These are phyloP conservation scores for Diplodia mutila DNA, from an alignment of 2,329 filamentous ascomycete species.

Conservation along the genomic window DNA sequence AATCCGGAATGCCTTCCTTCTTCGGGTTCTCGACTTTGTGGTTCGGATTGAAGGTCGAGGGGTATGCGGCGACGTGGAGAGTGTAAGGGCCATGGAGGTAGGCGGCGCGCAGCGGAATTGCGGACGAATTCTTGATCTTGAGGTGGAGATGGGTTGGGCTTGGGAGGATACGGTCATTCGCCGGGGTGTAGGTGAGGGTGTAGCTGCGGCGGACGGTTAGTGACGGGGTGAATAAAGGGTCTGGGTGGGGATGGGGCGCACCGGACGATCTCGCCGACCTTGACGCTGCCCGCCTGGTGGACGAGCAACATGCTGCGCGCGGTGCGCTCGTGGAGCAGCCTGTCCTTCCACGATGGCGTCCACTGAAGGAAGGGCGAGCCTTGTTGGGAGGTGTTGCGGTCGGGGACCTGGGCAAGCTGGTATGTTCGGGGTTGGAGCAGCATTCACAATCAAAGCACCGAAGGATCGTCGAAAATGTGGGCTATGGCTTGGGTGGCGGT, in stretches of 20 bases:
- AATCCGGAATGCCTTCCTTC: slow-evolving; percentile 79
- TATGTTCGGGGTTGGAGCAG: slow-evolving; percentile 47
- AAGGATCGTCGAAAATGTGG: slow-evolving; percentile 18
- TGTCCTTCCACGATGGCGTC: slow-evolving; percentile 39
- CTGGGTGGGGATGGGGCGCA: slow-evolving; percentile 48
- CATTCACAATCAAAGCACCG: slow-evolving; percentile 36
- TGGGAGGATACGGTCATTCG: slow-evolving; percentile 85
- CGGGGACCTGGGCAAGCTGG: slow-evolving; percentile 42
- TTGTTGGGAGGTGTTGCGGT: slow-evolving; percentile 37
- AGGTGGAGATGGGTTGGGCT: slow-evolving; percentile 80
- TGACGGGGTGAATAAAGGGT: background rate
- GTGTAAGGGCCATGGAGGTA: slow-evolving; percentile 97
- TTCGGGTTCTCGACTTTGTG: slow-evolving; percentile 71
- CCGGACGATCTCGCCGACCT: slow-evolving; percentile 91
- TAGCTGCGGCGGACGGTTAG: slow-evolving; percentile 51
- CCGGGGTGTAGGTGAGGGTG: slow-evolving; percentile 89
- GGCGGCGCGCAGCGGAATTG: slow-evolving; percentile 87
- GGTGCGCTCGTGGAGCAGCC: slow-evolving; percentile 37
- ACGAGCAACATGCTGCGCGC: slow-evolving; percentile 74
- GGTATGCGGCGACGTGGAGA: slow-evolving; percentile 83
- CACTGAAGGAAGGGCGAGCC: slow-evolving; percentile 41
- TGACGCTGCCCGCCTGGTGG: slow-evolving; percentile 88
- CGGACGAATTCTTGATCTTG: slow-evolving; percentile 88
- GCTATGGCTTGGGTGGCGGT: slow-evolving; percentile 19
- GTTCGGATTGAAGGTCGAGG: slow-evolving; percentile 81